Evolutionary conservation across 345 rosid genomes (phyloP), one percentile per base, ranked within the genome.

Genomic region (Camelina sativa): DNA sequence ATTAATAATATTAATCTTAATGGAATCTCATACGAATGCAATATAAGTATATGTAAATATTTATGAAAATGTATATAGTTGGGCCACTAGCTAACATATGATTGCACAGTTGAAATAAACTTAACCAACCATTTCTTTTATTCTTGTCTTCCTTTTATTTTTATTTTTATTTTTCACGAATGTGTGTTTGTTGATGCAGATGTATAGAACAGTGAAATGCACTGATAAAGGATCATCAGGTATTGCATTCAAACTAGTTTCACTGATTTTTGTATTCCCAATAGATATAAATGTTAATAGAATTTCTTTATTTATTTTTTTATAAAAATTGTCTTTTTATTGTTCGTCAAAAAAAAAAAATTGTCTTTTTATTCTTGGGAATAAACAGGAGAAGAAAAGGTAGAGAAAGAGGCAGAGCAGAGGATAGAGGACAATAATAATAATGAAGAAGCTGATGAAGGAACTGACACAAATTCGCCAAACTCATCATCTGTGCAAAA

Each of bases 191-290:
- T 84, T 80, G 79, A 80, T 87, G 93, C 92, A 95, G 99, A 95
- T 95, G 99, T 95, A 95, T 79, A 90, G 99, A 87, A 95, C 99
- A 89, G 97, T 95, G 79, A 95, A 86, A 88, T 88, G 86, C 87
- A 90, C 97, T 79, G 89, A 85, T 86, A 92, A 87, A 85, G 87
- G 83, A 82, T 76, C 91, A 80, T 58, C 89, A 81, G 97, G 97
- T 91, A 85, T 84, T 54, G 63, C 74, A 56, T 65, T 51, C 11
- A 73, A 41, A 47, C 44, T 19, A 7, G 22, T 47, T n/a, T 69
- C 62, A 25, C 77, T 71, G 43, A 59, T 53, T 76, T 67, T 69
- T 53, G 68, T 15, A 37, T 59, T 69, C 65, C 52, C 58, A 69
- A 65, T 62, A 47, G 77, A 61, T 61, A 59, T 68, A 80, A 76